Conservation (phyloP, 2,329 filamentous ascomycete species). For the Lasiodiplodia theobromae region DNA sequence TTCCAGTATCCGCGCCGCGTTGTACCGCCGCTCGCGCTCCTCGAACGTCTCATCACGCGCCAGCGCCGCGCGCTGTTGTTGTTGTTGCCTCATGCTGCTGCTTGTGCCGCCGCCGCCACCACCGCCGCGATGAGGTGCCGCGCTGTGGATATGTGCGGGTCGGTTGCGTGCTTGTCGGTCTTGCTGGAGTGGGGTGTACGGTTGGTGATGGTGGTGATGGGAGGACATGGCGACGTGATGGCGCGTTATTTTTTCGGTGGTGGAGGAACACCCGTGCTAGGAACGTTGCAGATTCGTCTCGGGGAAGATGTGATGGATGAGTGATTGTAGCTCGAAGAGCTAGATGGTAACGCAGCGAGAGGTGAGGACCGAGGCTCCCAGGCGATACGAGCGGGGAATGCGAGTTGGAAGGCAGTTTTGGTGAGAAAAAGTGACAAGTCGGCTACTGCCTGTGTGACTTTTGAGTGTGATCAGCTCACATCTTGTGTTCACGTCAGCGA, state of each 20-base stretch:
- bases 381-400: not conserved
- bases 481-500: conserved; percentile 14
- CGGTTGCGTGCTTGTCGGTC: conserved; percentile 40
- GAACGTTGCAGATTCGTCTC: not conserved
- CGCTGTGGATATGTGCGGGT: conserved; percentile 28
- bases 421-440: conserved; percentile 17
- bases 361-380: not conserved
- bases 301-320: not conserved
- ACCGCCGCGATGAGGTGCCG: not conserved
- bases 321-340: not conserved
- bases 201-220: conserved; percentile 3
- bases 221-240: not conserved
- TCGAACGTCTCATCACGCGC: conserved; percentile 39
- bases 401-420: conserved; percentile 3
- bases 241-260: not conserved
- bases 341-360: not conserved
- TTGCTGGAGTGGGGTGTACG: conserved; percentile 37
- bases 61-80: conserved; percentile 6
- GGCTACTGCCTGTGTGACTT: conserved; percentile 7
- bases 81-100: not conserved
- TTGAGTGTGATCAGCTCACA: not conserved
- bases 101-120: not conserved
- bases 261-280: not conserved
- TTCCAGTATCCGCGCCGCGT: conserved; percentile 44
- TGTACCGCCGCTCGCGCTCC: conserved; percentile 37